These are phyloP conservation scores for Calocybe indica DNA, from an alignment of 768 basidiomycete genomes.

Conservation along the genomic window DNA sequence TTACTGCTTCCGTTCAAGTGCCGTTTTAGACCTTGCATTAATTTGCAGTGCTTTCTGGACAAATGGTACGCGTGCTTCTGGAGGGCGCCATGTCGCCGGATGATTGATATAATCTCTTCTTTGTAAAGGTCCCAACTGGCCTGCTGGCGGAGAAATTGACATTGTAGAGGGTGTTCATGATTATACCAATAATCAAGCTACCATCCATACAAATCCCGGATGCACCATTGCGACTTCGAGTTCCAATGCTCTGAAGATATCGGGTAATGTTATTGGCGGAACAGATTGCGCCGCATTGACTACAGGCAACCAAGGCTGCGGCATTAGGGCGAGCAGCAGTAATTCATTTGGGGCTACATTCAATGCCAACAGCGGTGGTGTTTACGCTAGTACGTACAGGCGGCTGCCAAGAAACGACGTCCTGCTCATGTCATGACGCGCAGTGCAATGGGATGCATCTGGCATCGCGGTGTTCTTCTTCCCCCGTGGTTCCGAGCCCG, in stretches of 20 bases:
- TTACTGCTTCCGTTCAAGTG: not conserved
- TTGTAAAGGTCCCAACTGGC: constrained; percentile 56
- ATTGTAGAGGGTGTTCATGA: constrained; percentile 81
- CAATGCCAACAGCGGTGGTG: constrained; percentile 81
- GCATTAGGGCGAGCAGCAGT: constrained; percentile 52
- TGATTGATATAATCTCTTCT: constrained; percentile 41
- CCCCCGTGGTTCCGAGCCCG: constrained; percentile 63
- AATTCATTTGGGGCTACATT: constrained; percentile 82
- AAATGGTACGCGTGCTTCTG: constrained; percentile 25
- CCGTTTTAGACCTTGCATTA: not conserved
- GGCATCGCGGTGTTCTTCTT: constrained; percentile 86
- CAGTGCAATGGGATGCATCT: constrained; percentile 70
- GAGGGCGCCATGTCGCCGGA: not conserved
- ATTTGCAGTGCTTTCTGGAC: constrained; percentile 40
- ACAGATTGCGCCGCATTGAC: constrained; percentile 66
- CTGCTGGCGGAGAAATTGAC: constrained; percentile 69
- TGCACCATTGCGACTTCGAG: constrained; percentile 54
- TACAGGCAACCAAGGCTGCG: constrained; percentile 80
- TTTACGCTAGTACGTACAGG: constrained; percentile 73
- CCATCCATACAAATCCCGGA: constrained; percentile 71
- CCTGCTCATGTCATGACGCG: not conserved
- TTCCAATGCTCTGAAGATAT: constrained; percentile 42
- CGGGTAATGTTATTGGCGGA: constrained; percentile 61
- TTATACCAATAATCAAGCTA: constrained; percentile 77
- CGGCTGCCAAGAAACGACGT: constrained; percentile 5